These are phyloP conservation scores for Strigomonas culicis DNA, from an alignment of 208 protist species.

Conservation along the genomic window DNA sequence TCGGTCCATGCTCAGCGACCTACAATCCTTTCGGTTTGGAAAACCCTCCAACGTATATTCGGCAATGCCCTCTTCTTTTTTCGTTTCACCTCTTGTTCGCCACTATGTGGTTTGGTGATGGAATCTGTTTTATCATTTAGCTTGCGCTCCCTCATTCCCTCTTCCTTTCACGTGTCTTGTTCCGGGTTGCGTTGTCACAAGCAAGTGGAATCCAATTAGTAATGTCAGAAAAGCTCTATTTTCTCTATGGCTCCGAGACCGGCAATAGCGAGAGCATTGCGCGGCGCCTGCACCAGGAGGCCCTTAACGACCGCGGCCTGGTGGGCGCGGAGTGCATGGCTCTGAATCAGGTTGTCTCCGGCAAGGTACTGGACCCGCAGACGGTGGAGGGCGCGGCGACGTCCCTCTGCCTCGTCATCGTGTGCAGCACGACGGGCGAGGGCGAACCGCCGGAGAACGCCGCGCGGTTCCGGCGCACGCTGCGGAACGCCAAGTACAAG, in stretches of 20 bases:
- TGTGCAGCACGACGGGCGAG: conserved; percentile 76
- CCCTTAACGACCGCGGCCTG: conserved; percentile 22
- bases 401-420: conserved; percentile 47
- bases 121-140: too few species aligned
- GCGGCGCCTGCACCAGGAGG: conserved; percentile 42
- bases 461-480: conserved; percentile 45
- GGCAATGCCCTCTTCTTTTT: background rate
- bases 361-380: conserved; percentile 37
- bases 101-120: too few species aligned
- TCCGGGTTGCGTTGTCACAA: too few species aligned
- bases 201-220: too few species aligned
- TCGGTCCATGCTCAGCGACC: too few species aligned
- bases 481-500: conserved; percentile 38
- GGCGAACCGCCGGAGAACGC: conserved; percentile 78
- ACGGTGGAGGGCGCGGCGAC: conserved; percentile 10
- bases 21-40: too few species aligned
- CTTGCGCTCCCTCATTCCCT: too few species aligned
- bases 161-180: too few species aligned
- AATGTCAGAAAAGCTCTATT: conserved; percentile 22
- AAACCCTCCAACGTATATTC: too few species aligned
- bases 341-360: conserved; percentile 30
- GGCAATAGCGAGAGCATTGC: conserved; percentile 68
- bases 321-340: conserved; percentile 27
- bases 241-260: conserved; percentile 64
- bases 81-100: background rate